These are phyloP conservation scores for Sporisorium reilianum DNA, from an alignment of 1,284 basidiomycete genomes.

Conservation along the genomic window DNA sequence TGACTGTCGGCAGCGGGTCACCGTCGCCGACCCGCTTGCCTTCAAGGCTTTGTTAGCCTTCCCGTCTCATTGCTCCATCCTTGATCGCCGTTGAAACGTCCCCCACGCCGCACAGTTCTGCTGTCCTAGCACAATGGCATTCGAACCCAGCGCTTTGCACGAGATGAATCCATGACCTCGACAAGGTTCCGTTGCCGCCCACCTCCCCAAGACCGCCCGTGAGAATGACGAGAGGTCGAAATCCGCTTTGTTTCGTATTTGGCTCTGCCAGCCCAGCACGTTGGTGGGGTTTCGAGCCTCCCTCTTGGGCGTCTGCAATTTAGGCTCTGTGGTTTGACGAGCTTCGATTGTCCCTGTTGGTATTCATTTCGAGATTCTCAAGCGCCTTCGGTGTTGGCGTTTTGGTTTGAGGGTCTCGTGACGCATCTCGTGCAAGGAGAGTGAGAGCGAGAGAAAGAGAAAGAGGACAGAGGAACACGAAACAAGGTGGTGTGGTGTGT, in stretches of 20 bases:
- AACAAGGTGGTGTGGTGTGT: too few relatives aligned
- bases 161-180: too few relatives aligned
- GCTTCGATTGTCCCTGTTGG: not conserved
- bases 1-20: not conserved
- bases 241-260: too few relatives aligned
- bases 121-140: not conserved
- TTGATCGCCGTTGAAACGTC: not conserved
- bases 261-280: not conserved
- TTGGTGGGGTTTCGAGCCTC: not conserved
- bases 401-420: not conserved
- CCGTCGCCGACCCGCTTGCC: too few relatives aligned
- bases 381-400: too few relatives aligned
- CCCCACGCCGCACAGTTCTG: not conserved
- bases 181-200: not conserved
- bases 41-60: not conserved
- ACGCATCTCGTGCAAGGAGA: not conserved
- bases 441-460: too few relatives aligned
- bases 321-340: not conserved
- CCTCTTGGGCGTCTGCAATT: not conserved
- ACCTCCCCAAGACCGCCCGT: not conserved
- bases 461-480: too few relatives aligned
- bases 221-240: too few relatives aligned
- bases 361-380: not conserved
- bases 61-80: not conserved
- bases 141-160: not conserved